Percentiles rank a stretch among this genome's conserved stretches.
Conservation (phyloP, 768 basidiomycete genomes). For the Fomitopsis serialis region DNA sequence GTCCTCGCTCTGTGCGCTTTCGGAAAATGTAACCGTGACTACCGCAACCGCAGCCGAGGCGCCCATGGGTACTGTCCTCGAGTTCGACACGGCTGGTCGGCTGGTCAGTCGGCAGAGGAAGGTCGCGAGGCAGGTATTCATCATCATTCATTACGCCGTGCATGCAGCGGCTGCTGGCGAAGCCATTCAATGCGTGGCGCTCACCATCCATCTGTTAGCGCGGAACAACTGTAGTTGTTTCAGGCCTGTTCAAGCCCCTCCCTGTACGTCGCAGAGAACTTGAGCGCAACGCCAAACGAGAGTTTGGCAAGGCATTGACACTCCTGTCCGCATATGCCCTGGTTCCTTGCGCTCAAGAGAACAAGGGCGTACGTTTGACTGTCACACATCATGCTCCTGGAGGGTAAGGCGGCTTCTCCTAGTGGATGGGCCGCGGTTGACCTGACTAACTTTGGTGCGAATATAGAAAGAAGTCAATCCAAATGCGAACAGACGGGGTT, state of each 20-base stretch:
- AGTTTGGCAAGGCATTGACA: conserved; percentile 80
- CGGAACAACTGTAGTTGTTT: conserved; percentile 78
- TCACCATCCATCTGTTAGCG: conserved; percentile 40
- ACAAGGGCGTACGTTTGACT: conserved; percentile 62
- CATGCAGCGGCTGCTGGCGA: not conserved
- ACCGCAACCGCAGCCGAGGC: conserved; percentile 69
- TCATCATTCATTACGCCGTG: not conserved
- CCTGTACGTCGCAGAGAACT: conserved; percentile 93
- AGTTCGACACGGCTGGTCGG: conserved; percentile 63
- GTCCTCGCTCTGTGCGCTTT: conserved; percentile 85
- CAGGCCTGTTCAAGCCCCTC: conserved; percentile 70
- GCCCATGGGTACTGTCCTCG: conserved; percentile 77
- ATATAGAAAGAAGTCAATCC: conserved; percentile 53
- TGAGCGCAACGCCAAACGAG: conserved; percentile 82
- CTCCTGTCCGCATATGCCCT: conserved; percentile 87
- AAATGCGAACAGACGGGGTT: conserved; percentile 69
- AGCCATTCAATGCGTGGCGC: not conserved
- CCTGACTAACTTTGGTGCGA: not conserved
- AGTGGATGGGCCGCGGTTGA: not conserved
- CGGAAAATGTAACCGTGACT: conserved; percentile 60
- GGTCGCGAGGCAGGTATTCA: conserved; percentile 68
- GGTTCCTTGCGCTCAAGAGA: conserved; percentile 59
- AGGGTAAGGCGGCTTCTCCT: conserved; percentile 51
- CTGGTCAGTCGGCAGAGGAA: conserved; percentile 47
- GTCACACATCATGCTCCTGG: conserved; percentile 65